Conservation (phyloP, 305 asterid species). For the Ajuga reptans region DNA sequence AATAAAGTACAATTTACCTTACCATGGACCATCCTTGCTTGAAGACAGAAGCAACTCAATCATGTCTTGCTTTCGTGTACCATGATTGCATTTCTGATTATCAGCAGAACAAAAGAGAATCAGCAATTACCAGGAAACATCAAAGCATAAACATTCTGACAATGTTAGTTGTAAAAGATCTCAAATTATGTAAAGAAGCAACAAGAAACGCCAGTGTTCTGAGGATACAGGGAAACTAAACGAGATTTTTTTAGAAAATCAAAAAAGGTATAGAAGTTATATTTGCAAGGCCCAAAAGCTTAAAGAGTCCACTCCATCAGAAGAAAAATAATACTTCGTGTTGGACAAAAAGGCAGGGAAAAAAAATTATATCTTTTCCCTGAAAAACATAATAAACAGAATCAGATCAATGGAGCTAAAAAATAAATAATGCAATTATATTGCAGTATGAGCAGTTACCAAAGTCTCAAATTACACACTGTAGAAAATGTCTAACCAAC, state of each 20-base stretch:
- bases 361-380: background rate
- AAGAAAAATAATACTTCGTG: background rate
- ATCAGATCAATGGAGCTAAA: background rate
- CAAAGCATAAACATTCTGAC: background rate
- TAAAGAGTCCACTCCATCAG: background rate
- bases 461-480: background rate
- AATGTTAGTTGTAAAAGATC: background rate
- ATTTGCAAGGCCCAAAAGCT: background rate
- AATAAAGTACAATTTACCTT: constrained; percentile 26
- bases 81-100: constrained; percentile 47
- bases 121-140: constrained; percentile 10
- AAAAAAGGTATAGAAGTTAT: background rate
- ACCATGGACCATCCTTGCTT: constrained; percentile 46
- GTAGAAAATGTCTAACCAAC: background rate
- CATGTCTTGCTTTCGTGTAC: constrained; percentile 60
- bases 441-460: constrained; percentile 6
- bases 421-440: background rate
- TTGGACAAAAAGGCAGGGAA: background rate
- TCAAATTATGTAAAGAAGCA: background rate
- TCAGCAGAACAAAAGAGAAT: constrained; percentile 13
- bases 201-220: background rate
- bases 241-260: background rate
- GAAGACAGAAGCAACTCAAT: constrained; percentile 49
- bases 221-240: background rate
- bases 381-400: background rate